Conservation (phyloP, 2,329 filamentous ascomycete species). For the Fusarium globosum region DNA sequence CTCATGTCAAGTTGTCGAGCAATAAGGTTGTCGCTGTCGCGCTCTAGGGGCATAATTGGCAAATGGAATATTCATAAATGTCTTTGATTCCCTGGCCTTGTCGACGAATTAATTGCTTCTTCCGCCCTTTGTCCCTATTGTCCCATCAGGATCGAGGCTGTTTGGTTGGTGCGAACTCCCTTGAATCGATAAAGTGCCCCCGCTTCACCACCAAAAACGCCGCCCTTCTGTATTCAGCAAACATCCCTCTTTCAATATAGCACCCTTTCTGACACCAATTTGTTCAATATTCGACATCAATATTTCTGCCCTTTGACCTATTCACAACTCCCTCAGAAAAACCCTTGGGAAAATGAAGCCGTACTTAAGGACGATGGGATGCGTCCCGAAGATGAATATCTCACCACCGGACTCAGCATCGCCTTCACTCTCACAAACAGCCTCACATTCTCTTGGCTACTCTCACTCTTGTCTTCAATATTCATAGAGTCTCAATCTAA, state of each 20-base stretch:
- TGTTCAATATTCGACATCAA: slow-evolving; percentile 24
- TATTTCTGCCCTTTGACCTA: slow-evolving; percentile 34
- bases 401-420: slow-evolving; percentile 40
- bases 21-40: neutral
- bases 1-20: neutral
- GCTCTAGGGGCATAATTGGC: neutral
- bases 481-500: neutral
- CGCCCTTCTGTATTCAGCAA: slow-evolving; percentile 14
- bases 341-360: slow-evolving; percentile 36
- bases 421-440: slow-evolving; percentile 10
- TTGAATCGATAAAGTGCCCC: slow-evolving; percentile 23
- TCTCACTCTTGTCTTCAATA: neutral
- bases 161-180: slow-evolving; percentile 27
- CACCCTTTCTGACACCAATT: slow-evolving; percentile 11
- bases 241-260: slow-evolving; percentile 28
- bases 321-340: slow-evolving; percentile 10
- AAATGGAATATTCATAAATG: slow-evolving; percentile 20
- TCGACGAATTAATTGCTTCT: slow-evolving; percentile 24
- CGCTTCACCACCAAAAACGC: slow-evolving; percentile 14
- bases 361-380: slow-evolving; percentile 37
- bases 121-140: slow-evolving; percentile 31
- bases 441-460: slow-evolving; percentile 26
- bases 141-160: neutral
- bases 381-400: slow-evolving; percentile 12
- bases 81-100: slow-evolving; percentile 13